Evolutionary conservation across 306 rosid species (phyloP).

Genomic region (Vachellia pachyceras): DNA sequence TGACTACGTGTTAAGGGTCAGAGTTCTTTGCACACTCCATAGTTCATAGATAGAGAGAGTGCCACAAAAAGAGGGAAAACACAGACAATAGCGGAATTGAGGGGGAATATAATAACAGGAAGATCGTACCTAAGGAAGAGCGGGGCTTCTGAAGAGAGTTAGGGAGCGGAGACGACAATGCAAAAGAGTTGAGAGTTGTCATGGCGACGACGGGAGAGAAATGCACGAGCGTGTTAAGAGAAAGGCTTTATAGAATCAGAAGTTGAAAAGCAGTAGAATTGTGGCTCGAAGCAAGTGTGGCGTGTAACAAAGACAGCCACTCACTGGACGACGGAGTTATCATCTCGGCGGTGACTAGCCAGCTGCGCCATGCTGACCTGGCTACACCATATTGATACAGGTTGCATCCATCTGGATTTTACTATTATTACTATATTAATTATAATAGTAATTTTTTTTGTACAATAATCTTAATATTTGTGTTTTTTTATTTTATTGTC

Average conservation of each 20-base stretch:
- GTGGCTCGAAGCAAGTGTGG: slow-evolving; percentile 56
- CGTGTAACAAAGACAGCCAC: slow-evolving; percentile 76
- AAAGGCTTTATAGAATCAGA: background rate
- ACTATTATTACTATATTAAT: background rate
- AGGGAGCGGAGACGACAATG: slow-evolving; percentile 67
- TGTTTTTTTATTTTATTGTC: too few species aligned
- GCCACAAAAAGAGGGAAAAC: background rate
- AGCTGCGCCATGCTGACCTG: slow-evolving; percentile 32
- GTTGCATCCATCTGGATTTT: slow-evolving; percentile 12
- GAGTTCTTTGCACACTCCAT: background rate
- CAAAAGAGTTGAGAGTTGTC: slow-evolving; percentile 84
- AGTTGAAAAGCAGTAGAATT: slow-evolving; percentile 29
- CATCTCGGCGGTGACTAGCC: slow-evolving; percentile 26
- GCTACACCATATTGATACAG: slow-evolving; percentile 25
- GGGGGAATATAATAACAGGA: background rate
- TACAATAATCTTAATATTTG: too few species aligned
- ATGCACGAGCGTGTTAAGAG: background rate
- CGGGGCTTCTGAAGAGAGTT: slow-evolving; percentile 65
- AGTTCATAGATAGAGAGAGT: background rate
- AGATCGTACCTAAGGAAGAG: slow-evolving; percentile 54
- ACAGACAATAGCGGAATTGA: background rate
- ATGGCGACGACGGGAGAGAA: slow-evolving; percentile 43
- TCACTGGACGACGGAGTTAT: slow-evolving; percentile 50
- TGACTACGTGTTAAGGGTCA: background rate
- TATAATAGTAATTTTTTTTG: too few species aligned